A percentile compares a stretch with the other conserved stretches of the same genome.
These are phyloP conservation scores for Beta corolliflora DNA, from an alignment of 179 eudicot genomes.

Conservation along the genomic window DNA sequence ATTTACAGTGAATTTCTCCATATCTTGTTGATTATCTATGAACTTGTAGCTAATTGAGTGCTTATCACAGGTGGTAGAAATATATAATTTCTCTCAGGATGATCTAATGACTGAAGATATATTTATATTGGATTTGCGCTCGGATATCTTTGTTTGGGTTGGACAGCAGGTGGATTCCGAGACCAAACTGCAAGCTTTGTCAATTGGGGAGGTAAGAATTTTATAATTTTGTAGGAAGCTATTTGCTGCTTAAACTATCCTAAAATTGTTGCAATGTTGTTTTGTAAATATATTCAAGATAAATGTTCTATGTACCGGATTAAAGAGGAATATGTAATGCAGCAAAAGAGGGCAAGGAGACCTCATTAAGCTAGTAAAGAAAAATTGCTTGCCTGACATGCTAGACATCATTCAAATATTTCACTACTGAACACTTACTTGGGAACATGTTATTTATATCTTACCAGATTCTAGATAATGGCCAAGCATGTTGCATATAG, in stretches of 20 bases:
- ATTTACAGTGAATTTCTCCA: background rate
- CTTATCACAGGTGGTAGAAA: slow-evolving; percentile 69
- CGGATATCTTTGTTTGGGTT: slow-evolving; percentile 87
- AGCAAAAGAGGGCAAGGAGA: background rate
- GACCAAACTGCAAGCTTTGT: slow-evolving; percentile 59
- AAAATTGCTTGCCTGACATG: background rate
- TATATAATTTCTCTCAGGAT: slow-evolving; percentile 86
- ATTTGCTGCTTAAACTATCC: slow-evolving; percentile 6
- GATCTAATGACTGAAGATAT: slow-evolving; percentile 97
- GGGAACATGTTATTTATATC: background rate
- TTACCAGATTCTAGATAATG: background rate
- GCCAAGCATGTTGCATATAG: background rate
- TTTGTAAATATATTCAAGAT: too few species aligned
- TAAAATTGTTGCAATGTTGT: background rate
- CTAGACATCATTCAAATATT: background rate
- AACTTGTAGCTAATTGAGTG: slow-evolving; percentile 13
- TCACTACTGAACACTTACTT: background rate
- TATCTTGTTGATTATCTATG: background rate
- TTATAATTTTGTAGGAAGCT: slow-evolving; percentile 7
- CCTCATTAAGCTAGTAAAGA: background rate
- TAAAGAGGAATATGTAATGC: too few species aligned
- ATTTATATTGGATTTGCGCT: slow-evolving; percentile 77
- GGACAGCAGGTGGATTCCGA: slow-evolving; percentile 77
- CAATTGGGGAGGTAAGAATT: slow-evolving; percentile 67
- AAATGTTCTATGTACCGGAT: background rate